Conservation (phyloP, 1,284 basidiomycete species). For the Pholiota adiposa region DNA sequence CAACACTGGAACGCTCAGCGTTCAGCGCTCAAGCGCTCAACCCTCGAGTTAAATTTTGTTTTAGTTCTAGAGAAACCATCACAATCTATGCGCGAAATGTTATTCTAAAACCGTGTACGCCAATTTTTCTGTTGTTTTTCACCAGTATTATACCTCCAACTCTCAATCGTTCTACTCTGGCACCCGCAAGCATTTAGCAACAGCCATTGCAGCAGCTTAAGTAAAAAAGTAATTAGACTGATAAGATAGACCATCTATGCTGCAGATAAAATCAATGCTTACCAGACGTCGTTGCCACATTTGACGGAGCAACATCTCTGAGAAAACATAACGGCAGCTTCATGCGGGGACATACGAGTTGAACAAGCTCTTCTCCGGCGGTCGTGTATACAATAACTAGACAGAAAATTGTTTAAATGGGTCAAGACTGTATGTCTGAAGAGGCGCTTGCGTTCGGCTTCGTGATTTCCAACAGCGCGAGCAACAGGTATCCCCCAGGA, state of each 20-base stretch:
- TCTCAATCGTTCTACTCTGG: not conserved
- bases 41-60: too few species aligned
- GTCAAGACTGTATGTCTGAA: not conserved
- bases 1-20: too few species aligned
- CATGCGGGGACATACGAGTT: not conserved
- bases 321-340: not conserved
- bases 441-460: not conserved
- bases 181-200: not conserved
- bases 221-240: too few species aligned
- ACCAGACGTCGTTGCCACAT: not conserved
- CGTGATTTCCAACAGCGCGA: not conserved
- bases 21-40: too few species aligned
- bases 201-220: not conserved
- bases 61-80: too few species aligned
- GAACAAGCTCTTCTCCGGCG: not conserved
- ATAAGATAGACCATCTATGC: too few species aligned
- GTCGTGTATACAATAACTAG: not conserved
- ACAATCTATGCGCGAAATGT: too few species aligned
- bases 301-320: not conserved
- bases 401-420: too few species aligned
- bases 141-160: not conserved
- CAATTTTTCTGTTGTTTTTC: too few species aligned
- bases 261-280: not conserved
- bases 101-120: too few species aligned
- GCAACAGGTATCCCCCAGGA: not conserved